Evolutionary conservation across 2,329 filamentous ascomycete species (phyloP), one percentile per base, ranked within the genome.

Genomic region (Fusarium scirpi): DNA sequence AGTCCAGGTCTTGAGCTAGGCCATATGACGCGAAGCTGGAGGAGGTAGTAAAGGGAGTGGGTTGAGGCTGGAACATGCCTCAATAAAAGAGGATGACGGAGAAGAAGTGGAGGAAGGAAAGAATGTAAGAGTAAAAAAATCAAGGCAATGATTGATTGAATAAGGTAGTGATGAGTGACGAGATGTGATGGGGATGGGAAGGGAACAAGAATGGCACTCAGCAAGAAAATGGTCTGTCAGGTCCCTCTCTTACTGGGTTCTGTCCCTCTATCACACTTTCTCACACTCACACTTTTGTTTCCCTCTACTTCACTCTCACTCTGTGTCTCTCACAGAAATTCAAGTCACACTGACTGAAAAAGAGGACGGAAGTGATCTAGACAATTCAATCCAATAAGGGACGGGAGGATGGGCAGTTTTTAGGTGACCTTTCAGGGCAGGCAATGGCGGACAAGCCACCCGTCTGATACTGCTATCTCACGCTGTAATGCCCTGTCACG

Each of bases 61-160:
- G 80, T 72, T 86, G 84, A 75, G 86, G 83, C 78, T 86, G 83
- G 80, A 86, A 88, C 86, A 88, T 88, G 78, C 80, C 83, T 75
- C 61, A 52, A 45, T 47, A 34, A 54, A 56, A 53, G 47, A 53
- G 32, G 54, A 58, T n/a, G 52, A 57, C 55, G 65, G 49, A 47
- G 55, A 64, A 52, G 66, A 65, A 66, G 59, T 47, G 53, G 56
- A 62, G 62, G 44, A 52, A 16, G 53, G 13, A 41, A 48, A 25
- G 25, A 34, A 45, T 46, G 40, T 47, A 62, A 55, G 29, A 62
- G 51, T 46, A 48, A 47, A 44, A 58, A 58, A 54, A 62, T 27
- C 54, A 54, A 65, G 54, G 62, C 60, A 60, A 69, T 63, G 47
- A n/a, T 18, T 53, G 47, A 41, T 6, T 38, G 34, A 38, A 38